Evolutionary conservation across 78 protist species (phyloP), one percentile per base, ranked within the genome.

Genomic region (Trichosphaerium sp.): DNA sequence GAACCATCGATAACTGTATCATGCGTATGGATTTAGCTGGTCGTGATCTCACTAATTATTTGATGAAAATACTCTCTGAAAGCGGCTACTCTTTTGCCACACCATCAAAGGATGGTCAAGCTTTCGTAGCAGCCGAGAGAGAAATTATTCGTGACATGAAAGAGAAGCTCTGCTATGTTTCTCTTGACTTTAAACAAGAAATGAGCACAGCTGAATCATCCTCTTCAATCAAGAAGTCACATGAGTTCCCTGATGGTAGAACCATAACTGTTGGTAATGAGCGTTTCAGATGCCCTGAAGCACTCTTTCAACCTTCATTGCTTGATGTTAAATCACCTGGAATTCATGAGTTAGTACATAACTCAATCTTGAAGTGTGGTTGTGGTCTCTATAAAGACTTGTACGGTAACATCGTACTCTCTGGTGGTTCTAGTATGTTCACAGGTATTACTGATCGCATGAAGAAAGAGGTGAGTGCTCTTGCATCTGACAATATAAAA

Each of bases 211-310:
- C 74, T 41, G n/a, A 39, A 11, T 68, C 74, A 23, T 68, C 74
- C 29, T 71, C 69, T n/a, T 5, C 43, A 4, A 38, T 81, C 51
- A 88, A 87, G 69, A 75, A 79, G 64, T 47, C 44, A 18, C 83
- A 87, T 71, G 84, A 65, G n/a, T 74, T 88, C 47, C 94, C 96
- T 31, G 91, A 80, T 60, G 87, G 92, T 18, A 18, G 26, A 61
- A 25, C 26, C 25, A 23, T 11, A 14, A 34, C 5, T 74, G 40
- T 85, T 28, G 87, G 92, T 40, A 28, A 38, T 41, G 91, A 90
- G 76, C 63, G 87, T 26, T 84, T 84, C 80, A 60, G 74, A 23
- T 52, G 82, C 67, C 76, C 91, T 7, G 92, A 87, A 69, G 91
- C 80, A 3, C 78, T 90, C 23, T 90, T 90, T 80, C 74, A 76